phyloP scores from a whole-genome alignment of 371 early-diverging fungal genomes.

The Dipsacomyces acuminosporus region DNA sequence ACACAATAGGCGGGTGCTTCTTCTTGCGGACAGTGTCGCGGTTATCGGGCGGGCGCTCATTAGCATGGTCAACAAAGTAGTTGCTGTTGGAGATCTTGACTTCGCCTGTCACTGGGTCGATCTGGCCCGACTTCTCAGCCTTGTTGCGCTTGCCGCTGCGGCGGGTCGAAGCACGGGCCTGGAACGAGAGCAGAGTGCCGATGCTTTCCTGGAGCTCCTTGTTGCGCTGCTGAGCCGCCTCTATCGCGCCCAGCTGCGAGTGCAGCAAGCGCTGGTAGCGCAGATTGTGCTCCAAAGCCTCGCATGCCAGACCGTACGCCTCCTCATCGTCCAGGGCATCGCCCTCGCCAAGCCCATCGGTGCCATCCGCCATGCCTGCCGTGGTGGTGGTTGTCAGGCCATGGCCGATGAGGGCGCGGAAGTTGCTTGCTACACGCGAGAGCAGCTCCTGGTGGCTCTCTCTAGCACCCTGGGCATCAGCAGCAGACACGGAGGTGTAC shows the following conservation, averaged over 20 bases:
- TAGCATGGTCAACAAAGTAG: constrained; percentile 50
- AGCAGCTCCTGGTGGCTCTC: constrained; percentile 29
- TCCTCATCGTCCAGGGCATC: constrained; percentile 28
- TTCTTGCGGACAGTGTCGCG: constrained; percentile 44
- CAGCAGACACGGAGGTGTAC: no score
- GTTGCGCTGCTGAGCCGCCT: constrained; percentile 36
- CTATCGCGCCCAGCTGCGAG: constrained; percentile 31
- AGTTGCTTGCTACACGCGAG: constrained; percentile 35
- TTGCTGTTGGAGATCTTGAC: constrained; percentile 25
- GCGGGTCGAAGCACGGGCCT: constrained; percentile 32
- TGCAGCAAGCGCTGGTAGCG: constrained; percentile 40
- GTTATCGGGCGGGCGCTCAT: constrained; percentile 52
- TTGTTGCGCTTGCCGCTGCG: constrained; percentile 29
- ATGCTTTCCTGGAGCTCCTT: constrained; percentile 36
- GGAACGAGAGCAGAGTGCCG: constrained; percentile 30
- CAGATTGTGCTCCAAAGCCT: constrained; percentile 33
- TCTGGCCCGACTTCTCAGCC: constrained; percentile 14
- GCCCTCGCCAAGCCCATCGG: constrained; percentile 7
- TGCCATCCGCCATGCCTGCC: constrained; percentile 2
- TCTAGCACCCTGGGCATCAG: neutral
- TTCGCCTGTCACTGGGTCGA: constrained; percentile 41
- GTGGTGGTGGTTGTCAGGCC: constrained; percentile 23
- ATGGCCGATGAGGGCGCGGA: constrained; percentile 35
- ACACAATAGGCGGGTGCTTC: constrained; percentile 37
- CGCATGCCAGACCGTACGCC: constrained; percentile 34